Base-by-base conservation (phyloP, 495 filamentous ascomycete genomes). In the Aspergillus olivimuriae region DNA sequence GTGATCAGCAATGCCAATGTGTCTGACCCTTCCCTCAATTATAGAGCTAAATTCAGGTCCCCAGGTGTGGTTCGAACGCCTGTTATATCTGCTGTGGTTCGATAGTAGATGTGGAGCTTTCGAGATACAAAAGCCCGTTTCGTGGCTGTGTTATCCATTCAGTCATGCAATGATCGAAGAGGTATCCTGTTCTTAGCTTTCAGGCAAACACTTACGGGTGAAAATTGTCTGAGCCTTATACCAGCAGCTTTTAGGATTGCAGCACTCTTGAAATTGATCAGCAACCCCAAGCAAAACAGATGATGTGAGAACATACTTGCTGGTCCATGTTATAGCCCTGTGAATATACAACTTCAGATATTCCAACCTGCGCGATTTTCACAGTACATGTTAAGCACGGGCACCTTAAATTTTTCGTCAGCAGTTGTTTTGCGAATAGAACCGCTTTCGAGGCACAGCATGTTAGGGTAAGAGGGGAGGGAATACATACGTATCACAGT, bases 351-450 rank as follows among this genome's bases (percentile, higher is more conserved):
- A 98, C 92, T 69, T 98, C 92, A 17, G 74, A 80, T 22, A 98
- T 94, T 0, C 92, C 92, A 18, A 96, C 88, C 65, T 98, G 92
- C 6, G 85, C 81, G 55, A 98, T 96, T 62, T 98, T 98, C 66
- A 97, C 90, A 50, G 86, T 91, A 61, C 92, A 98, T n/a, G 92
- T 98, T 70, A 97, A 73, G 53, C 92, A 98, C 10, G 92, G 92
- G 55, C 92, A 97, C 14, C 78, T 82, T 45, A 19, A 3, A 34
- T 42, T 19, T n/a, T 19, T 28, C 5, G 24, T 11, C 6, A 11
- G 11, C 6, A 28, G 1, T 18, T 18, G 39, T 12, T 21, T 17
- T 16, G 40, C n/a, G 30, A 12, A 31, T 37, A 18, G 43, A 18
- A 30, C n/a, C 9, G 15, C 18, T 20, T n/a, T n/a, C n/a, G n/a